Conservation (phyloP, 192 early-diverging fungal species). For the Backusella tarrabulga region DNA sequence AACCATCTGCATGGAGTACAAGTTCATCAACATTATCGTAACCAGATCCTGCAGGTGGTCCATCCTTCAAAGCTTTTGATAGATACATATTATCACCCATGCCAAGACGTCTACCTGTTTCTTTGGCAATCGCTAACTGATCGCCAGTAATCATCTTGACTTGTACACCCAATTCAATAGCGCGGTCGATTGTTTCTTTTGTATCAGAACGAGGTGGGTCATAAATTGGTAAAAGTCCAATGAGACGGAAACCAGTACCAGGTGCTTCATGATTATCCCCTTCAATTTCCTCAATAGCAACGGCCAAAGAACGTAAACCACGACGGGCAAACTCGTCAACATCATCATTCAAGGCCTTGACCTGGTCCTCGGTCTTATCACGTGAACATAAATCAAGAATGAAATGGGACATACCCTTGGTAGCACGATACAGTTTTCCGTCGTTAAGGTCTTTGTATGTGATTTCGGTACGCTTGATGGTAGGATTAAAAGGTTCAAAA, state of each 20-base stretch:
- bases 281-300: slow-evolving; percentile 60
- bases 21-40: slow-evolving; percentile 57
- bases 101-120: slow-evolving; percentile 65
- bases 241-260: slow-evolving; percentile 65
- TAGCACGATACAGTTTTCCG: slow-evolving; percentile 63
- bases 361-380: slow-evolving; percentile 61
- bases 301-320: slow-evolving; percentile 73
- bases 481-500: slow-evolving; percentile 75
- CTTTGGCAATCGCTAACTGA: slow-evolving; percentile 87
- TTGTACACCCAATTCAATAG: slow-evolving; percentile 70
- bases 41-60: slow-evolving; percentile 58
- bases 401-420: slow-evolving; percentile 75
- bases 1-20: slow-evolving; percentile 63
- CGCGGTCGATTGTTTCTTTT: slow-evolving; percentile 77
- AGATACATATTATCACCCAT: slow-evolving; percentile 77
- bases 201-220: slow-evolving; percentile 79
- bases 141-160: slow-evolving; percentile 98
- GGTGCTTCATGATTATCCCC: slow-evolving; percentile 54
- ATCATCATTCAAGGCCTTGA: slow-evolving; percentile 46
- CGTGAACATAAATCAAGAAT: slow-evolving; percentile 71
- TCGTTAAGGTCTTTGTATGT: slow-evolving; percentile 62
- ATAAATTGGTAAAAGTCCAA: slow-evolving; percentile 73
- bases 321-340: slow-evolving; percentile 68
- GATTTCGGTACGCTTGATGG: slow-evolving; percentile 75
- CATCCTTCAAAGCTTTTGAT: slow-evolving; percentile 60